Conservation (phyloP, 345 rosid genomes). For the Lumnitzera racemosa region DNA sequence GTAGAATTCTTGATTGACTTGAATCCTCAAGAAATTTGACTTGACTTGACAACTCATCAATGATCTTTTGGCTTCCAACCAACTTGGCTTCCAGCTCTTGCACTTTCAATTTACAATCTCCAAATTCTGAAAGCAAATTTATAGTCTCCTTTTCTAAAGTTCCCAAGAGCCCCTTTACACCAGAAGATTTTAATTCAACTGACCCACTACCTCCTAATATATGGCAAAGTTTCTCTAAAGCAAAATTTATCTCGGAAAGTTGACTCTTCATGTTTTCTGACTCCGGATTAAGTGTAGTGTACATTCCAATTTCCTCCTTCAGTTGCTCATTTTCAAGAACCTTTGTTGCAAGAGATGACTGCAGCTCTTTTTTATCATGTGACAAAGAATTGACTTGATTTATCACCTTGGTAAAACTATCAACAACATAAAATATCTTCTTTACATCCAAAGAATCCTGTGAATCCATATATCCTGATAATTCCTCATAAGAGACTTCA, state of each 20-base stretch:
- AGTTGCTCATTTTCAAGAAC: slow-evolving; percentile 54
- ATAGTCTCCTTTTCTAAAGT: slow-evolving; percentile 43
- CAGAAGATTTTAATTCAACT: slow-evolving; percentile 24
- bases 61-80: slow-evolving; percentile 52
- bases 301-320: slow-evolving; percentile 34
- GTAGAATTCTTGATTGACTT: slow-evolving; percentile 30
- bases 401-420: slow-evolving; percentile 40
- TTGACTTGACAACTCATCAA: slow-evolving; percentile 53
- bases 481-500: slow-evolving; percentile 34
- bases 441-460: slow-evolving; percentile 33
- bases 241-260: slow-evolving; percentile 34
- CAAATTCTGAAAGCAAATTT: slow-evolving; percentile 44
- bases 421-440: slow-evolving; percentile 51
- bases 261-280: slow-evolving; percentile 44
- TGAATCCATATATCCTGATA: slow-evolving; percentile 26
- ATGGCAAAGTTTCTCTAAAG: slow-evolving; percentile 45
- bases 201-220: slow-evolving; percentile 37
- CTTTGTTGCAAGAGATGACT: slow-evolving; percentile 38
- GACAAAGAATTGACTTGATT: slow-evolving; percentile 43
- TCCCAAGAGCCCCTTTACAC: slow-evolving; percentile 34
- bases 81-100: slow-evolving; percentile 61
- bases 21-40: slow-evolving; percentile 60
- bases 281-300: slow-evolving; percentile 24
- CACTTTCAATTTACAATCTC: slow-evolving; percentile 47
- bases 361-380: slow-evolving; percentile 45